These are phyloP conservation scores for Pouteria campechiana DNA, from an alignment of 179 eudicot species.

Conservation along the genomic window DNA sequence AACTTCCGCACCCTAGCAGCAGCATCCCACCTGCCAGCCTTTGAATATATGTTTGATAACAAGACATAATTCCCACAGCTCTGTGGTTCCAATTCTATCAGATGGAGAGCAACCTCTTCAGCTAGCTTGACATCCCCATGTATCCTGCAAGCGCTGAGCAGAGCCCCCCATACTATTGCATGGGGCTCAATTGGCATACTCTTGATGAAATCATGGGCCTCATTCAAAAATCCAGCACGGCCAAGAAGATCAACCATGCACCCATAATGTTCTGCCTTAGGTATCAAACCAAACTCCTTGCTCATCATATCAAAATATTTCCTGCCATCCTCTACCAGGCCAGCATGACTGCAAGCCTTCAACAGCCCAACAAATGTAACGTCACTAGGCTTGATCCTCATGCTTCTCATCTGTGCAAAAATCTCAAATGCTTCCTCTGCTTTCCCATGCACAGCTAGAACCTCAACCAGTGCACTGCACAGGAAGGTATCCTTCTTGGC, in stretches of 20 bases:
- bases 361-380: conserved; percentile 53
- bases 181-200: conserved; percentile 36
- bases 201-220: conserved; percentile 45
- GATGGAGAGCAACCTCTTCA: conserved; percentile 33
- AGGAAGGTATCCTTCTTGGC: conserved; percentile 39
- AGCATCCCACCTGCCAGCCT: conserved; percentile 58
- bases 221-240: conserved; percentile 40
- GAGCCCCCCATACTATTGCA: conserved; percentile 44
- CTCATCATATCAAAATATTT: conserved; percentile 38
- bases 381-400: conserved; percentile 27
- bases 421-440: conserved; percentile 32
- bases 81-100: conserved; percentile 44
- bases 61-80: conserved; percentile 53
- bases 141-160: conserved; percentile 49
- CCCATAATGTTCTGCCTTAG: conserved; percentile 60
- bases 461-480: conserved; percentile 53
- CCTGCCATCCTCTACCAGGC: conserved; percentile 51
- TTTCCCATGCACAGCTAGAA: conserved; percentile 49
- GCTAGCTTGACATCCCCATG: conserved; percentile 45
- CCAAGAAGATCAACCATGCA: conserved; percentile 58
- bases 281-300: conserved; percentile 23
- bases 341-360: conserved; percentile 53
- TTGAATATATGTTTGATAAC: conserved; percentile 47
- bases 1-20: conserved; percentile 47
- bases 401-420: conserved; percentile 31